Base-by-base conservation (phyloP, 495 filamentous ascomycete species). In the Hyaloscypha bicolor region DNA sequence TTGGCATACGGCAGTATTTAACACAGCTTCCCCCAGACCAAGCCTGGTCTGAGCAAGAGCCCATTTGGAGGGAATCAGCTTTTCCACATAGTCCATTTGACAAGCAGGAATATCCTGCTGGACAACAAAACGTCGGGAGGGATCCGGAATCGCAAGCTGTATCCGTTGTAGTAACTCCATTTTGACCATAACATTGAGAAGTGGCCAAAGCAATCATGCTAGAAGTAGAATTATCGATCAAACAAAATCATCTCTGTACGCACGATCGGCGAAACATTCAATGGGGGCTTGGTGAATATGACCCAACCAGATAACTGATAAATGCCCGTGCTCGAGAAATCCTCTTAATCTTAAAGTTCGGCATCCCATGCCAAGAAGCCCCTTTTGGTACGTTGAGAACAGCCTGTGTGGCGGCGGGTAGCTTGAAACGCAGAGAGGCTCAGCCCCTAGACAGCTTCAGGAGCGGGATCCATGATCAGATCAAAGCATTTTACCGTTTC, bases 101-200 rank as follows among this genome's bases (percentile, higher is more conserved):
- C 12, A 63, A 33, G n/a, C 60, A 63, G 8, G 60, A 31, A 19
- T 5, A 30, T 21, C 39, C 42, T 16, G 60, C 29, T 63, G 60
- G 45, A 32, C 60, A 63, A 30, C 60, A 63, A 33, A 63, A 63
- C 29, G 60, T 63, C 4, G 60, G 60, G 48, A 22, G 19, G 2
- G 22, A 52, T 4, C 42, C 60, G 9, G 60, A 25, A 33, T 63
- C 45, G 42, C 60, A 63, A 9, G 60, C 8, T 63, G n/a, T 37
- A 63, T 63, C 60, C 14, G 60, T 29, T n/a, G 32, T 53, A 51
- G 39, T 35, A 29, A 52, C 39, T 51, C 21, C 35, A 25, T 35
- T 52, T 53, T 31, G 25, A 25, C 25, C 60, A 52, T 32, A 63
- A 51, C 60, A 63, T 30, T 63, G 60, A 16, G 58, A n/a, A 19